Conservation (phyloP, 2,329 filamentous ascomycete species). For the Aspergillus udagawae region DNA sequence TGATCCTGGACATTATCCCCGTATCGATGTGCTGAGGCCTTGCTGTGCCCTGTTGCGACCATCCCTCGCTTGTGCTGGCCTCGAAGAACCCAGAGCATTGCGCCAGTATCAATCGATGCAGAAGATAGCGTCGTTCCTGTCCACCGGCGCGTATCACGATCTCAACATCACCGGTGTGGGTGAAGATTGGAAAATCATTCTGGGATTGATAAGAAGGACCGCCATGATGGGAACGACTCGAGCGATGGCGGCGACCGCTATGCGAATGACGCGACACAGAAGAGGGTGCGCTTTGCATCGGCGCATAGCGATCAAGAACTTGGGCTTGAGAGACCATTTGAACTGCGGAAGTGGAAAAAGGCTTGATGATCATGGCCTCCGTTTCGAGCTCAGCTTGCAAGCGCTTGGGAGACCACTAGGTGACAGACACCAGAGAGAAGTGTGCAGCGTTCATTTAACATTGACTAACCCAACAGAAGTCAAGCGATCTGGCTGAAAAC, state of each 20-base stretch:
- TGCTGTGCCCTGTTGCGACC: slow-evolving; percentile 49
- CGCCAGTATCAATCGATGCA: slow-evolving; percentile 81
- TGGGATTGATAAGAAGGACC: slow-evolving; percentile 65
- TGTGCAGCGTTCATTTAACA: slow-evolving; percentile 10
- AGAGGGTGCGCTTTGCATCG: slow-evolving; percentile 57
- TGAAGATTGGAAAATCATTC: slow-evolving; percentile 92
- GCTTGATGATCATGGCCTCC: slow-evolving; percentile 18
- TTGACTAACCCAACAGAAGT: neutral
- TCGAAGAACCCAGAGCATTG: slow-evolving; percentile 95
- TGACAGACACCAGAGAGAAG: slow-evolving; percentile 14
- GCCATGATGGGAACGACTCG: slow-evolving; percentile 77
- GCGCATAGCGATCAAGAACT: slow-evolving; percentile 50
- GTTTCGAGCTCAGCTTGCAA: neutral
- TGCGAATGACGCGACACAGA: slow-evolving; percentile 61
- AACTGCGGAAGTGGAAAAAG: slow-evolving; percentile 2
- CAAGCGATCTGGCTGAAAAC: neutral
- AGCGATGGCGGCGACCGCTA: slow-evolving; percentile 64
- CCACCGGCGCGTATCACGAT: slow-evolving; percentile 68
- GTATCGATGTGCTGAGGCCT: slow-evolving; percentile 46
- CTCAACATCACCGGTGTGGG: slow-evolving; percentile 87
- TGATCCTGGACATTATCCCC: slow-evolving; percentile 31
- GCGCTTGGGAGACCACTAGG: slow-evolving; percentile 2
- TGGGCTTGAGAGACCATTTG: slow-evolving; percentile 43
- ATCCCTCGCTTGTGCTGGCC: slow-evolving; percentile 70
- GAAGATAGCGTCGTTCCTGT: slow-evolving; percentile 76